phyloP scores from a whole-genome alignment of 2,329 filamentous ascomycete species.

The Rutstroemia sp. region DNA sequence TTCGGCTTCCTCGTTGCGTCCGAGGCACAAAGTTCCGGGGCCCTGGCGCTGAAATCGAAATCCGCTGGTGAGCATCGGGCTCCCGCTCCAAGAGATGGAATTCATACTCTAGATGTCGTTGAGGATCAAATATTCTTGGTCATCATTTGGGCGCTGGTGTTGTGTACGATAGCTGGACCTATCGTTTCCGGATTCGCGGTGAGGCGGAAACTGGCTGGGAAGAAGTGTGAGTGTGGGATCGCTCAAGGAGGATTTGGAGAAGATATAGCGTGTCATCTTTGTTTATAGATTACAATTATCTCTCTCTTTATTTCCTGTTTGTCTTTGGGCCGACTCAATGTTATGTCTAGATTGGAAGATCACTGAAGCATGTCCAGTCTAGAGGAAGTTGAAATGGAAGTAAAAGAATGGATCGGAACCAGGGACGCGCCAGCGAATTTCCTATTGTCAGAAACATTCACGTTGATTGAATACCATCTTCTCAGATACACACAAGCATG shows the following conservation, averaged over 20 bases:
- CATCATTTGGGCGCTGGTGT: conserved; percentile 46
- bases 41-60: conserved; percentile 2
- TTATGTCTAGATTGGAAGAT: no score
- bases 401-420: no score
- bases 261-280: not conserved
- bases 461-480: no score
- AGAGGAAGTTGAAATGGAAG: no score
- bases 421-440: no score
- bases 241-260: not conserved
- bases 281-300: not conserved
- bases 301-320: no score
- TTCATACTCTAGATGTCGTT: conserved; percentile 9
- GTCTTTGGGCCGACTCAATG: no score
- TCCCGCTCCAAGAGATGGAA: no score
- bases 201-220: not conserved
- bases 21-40: conserved; percentile 48
- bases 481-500: no score
- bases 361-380: no score
- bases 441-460: no score
- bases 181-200: conserved; percentile 22
- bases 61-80: not conserved
- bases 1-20: conserved; percentile 72
- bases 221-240: not conserved
- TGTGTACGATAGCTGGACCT: conserved; percentile 48
- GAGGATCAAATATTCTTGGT: conserved; percentile 39